Evolutionary conservation across 2,329 filamentous ascomycete genomes (phyloP).

Genomic region (Neophaeococcomyces aloes): DNA sequence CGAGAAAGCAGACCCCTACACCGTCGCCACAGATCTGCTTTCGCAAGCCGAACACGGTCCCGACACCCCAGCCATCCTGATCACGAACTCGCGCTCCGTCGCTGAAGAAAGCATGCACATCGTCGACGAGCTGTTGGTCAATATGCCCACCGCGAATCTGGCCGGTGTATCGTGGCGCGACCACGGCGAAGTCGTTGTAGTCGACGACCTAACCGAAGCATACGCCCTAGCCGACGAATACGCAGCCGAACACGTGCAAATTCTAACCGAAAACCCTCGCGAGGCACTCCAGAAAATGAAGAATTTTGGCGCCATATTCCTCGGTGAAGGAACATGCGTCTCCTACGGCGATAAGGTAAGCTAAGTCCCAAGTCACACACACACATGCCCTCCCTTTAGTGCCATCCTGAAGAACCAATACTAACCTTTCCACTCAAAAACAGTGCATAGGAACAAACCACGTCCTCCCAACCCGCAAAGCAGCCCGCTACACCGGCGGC

Average conservation of each 20-base stretch:
- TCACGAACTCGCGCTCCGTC: slow-evolving; percentile 37
- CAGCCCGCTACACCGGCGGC: slow-evolving; percentile 42
- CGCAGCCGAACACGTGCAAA: slow-evolving; percentile 44
- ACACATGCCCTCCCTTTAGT: background rate
- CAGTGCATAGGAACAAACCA: slow-evolving; percentile 48
- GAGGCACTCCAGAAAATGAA: slow-evolving; percentile 43
- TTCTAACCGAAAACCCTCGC: slow-evolving; percentile 37
- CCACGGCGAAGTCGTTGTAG: slow-evolving; percentile 39
- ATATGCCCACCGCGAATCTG: slow-evolving; percentile 35
- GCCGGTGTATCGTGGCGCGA: slow-evolving; percentile 37
- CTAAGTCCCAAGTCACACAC: background rate
- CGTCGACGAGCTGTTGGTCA: slow-evolving; percentile 30
- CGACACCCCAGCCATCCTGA: slow-evolving; percentile 41
- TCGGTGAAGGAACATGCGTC: slow-evolving; percentile 44
- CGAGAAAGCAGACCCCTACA: slow-evolving; percentile 36
- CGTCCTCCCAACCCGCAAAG: slow-evolving; percentile 41
- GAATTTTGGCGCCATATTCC: slow-evolving; percentile 42
- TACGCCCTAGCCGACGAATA: slow-evolving; percentile 39
- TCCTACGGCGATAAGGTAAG: slow-evolving; percentile 44
- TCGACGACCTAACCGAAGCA: slow-evolving; percentile 33
- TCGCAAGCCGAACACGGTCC: slow-evolving; percentile 44
- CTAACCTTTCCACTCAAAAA: background rate
- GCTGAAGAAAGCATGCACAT: slow-evolving; percentile 30
- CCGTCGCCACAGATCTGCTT: slow-evolving; percentile 37
- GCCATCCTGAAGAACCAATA: background rate